Evolutionary conservation across 2,329 filamentous ascomycete species (phyloP).

Genomic region (Cucurbitaria berberidis): DNA sequence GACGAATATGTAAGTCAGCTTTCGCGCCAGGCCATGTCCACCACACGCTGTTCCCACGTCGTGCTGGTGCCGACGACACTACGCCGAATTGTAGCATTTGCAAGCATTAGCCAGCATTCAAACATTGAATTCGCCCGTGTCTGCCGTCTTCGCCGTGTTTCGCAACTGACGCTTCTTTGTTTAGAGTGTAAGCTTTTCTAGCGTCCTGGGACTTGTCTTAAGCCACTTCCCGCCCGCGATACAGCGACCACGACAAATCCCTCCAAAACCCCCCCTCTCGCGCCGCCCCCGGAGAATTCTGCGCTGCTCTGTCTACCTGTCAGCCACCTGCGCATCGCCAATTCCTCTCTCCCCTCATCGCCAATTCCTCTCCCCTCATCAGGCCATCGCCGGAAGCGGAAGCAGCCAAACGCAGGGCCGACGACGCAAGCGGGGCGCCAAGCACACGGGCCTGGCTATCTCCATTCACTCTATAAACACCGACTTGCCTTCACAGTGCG

Average conservation of each 20-base stretch:
- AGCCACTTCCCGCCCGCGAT: conserved; percentile 15
- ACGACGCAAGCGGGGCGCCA: conserved; percentile 37
- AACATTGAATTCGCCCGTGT: conserved; percentile 22
- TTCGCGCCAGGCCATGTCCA: conserved; percentile 17
- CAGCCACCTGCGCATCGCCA: conserved; percentile 23
- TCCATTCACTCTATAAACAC: conserved; percentile 25
- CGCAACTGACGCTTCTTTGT: conserved; percentile 29
- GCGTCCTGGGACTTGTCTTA: conserved; percentile 22
- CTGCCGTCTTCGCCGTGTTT: conserved; percentile 17
- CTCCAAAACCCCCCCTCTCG: background rate
- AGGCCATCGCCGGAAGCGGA: conserved; percentile 38
- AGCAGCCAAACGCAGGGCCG: conserved; percentile 26
- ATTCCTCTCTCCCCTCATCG: conserved; percentile 19
- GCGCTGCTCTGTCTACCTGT: conserved; percentile 15
- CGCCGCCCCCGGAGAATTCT: background rate
- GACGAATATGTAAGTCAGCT: conserved; percentile 29
- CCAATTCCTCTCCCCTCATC: conserved; percentile 20
- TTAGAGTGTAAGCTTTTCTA: conserved; percentile 31
- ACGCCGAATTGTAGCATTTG: conserved; percentile 25
- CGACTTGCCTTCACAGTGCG: conserved; percentile 4
- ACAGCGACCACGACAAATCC: background rate
- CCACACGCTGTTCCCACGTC: conserved; percentile 25
- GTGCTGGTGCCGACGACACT: conserved; percentile 18
- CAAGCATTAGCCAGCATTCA: conserved; percentile 27
- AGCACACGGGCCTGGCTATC: conserved; percentile 18